Evolutionary conservation across 1,139 yeast genomes (phyloP), one percentile per base, ranked within the genome.

Genomic region (Kodamaea derodonti): DNA sequence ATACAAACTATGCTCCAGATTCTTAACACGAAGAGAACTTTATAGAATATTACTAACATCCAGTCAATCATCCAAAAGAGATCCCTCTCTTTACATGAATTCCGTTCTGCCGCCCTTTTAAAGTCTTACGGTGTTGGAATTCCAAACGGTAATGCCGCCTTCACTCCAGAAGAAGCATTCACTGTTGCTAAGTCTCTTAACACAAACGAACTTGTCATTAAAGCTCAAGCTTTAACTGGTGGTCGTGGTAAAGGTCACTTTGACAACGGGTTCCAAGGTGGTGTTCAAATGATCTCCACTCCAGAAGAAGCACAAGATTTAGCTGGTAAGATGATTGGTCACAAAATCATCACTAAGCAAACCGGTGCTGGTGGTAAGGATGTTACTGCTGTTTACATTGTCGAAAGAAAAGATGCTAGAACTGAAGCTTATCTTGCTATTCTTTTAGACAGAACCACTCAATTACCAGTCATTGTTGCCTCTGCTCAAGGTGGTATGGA

Each of bases 401-500:
- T 88, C 44, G 95, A 90, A 71, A 84, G 97, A 65, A 90, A 88
- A 61, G 85, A 85, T 56, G 95, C 94, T 41, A 74, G 81, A 54
- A 86, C 95, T 51, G 99, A 92, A 71, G 95, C 97, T 42, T 92
- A 92, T 69, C 68, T 94, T 49, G 95, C 97, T 46, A 87, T 94
- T 51, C 76, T 94, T 52, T 78, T 90, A 84, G 98, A 92, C 75
- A 85, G 99, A 71, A 77, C 80, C 49, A 75, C 83, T 47, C 95
- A 90, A 69, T 73, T 79, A 51, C 96, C 97, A 44, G 75, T 92
- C 69, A 86, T 92, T 59, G 96, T 92, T 48, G 97, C 96, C 32
- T 87, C 97, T 25, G 73, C 95, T 48, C 95, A 92, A 72, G 99
- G 99, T 72, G 99, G 99, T 74, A 90, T 94, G 95, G 97, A 92